Conservation (phyloP, 176 grass and related monocot species). For the Carex myosuroides region DNA sequence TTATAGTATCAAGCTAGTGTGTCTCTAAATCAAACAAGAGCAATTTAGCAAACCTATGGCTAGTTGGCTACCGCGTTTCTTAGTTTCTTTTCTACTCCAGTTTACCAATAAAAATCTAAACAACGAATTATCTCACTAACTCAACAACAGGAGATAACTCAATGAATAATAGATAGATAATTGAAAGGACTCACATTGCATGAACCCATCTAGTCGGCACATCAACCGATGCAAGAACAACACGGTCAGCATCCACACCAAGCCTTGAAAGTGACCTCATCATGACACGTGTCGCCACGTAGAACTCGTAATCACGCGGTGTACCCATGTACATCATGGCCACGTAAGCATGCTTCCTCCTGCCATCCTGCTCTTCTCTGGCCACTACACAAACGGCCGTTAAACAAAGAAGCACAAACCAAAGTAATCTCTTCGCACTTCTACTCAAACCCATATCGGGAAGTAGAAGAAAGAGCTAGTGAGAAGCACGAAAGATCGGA, state of each 20-base stretch:
- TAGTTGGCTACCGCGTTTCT: not conserved
- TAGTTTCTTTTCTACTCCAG: not conserved
- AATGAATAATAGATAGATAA: not conserved
- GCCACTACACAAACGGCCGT: not conserved
- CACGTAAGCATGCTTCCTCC: conserved; percentile 54
- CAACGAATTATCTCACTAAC: not conserved
- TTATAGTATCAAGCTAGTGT: not conserved
- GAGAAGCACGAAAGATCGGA: conserved; percentile 3
- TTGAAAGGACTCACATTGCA: conserved; percentile 38
- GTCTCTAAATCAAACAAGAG: not conserved
- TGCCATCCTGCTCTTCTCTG: not conserved
- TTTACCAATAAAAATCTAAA: not conserved
- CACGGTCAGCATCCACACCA: conserved; percentile 45
- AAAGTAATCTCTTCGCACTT: conserved; percentile 17
- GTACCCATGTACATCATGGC: conserved; percentile 99
- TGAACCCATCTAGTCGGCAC: conserved; percentile 62
- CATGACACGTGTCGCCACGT: conserved; percentile 90
- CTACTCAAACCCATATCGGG: conserved; percentile 28
- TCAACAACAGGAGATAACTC: not conserved
- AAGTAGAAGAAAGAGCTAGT: conserved; percentile 26
- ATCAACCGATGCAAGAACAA: conserved; percentile 81
- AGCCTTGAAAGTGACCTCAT: conserved; percentile 59
- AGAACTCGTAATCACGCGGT: conserved; percentile 90
- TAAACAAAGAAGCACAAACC: conserved; percentile 21
- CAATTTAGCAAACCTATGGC: not conserved